Conservation (phyloP, 495 filamentous ascomycete species). For the Penicillium crystallinum region DNA sequence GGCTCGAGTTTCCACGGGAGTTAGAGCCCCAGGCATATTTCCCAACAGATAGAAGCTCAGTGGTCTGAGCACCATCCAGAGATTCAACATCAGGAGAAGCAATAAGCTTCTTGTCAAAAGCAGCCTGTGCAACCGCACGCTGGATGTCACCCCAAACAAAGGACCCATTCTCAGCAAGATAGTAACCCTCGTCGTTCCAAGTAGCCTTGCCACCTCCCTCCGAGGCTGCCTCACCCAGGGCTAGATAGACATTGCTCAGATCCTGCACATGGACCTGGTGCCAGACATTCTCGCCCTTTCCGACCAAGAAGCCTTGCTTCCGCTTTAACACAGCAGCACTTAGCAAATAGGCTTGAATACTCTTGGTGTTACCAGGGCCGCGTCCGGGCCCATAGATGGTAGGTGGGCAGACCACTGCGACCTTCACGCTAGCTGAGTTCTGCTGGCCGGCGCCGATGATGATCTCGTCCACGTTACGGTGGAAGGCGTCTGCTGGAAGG, state of each 20-base stretch:
- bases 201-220: constrained; percentile 55
- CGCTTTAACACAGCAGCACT: constrained; percentile 51
- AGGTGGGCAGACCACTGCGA: constrained; percentile 72
- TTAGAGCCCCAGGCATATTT: constrained; percentile 57
- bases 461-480: constrained; percentile 59
- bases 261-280: constrained; percentile 71
- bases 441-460: constrained; percentile 42
- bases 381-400: constrained; percentile 74
- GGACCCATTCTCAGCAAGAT: constrained; percentile 64
- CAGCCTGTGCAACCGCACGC: constrained; percentile 53
- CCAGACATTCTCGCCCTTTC: constrained; percentile 63
- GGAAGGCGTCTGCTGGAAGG: constrained; percentile 50
- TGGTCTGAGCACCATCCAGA: constrained; percentile 29
- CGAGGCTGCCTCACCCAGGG: constrained; percentile 61
- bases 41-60: constrained; percentile 27
- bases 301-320: constrained; percentile 59
- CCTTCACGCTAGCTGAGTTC: constrained; percentile 49
- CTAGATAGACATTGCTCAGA: constrained; percentile 58
- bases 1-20: constrained; percentile 53
- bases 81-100: constrained; percentile 47
- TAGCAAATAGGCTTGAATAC: constrained; percentile 59
- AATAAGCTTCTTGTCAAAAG: constrained; percentile 60
- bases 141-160: constrained; percentile 69
- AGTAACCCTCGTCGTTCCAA: constrained; percentile 72
- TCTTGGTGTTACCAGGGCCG: constrained; percentile 63